Evolutionary conservation across 2,329 filamentous ascomycete genomes (phyloP), one percentile per base, ranked within the genome.

Genomic region (Myrmaecium sp.): DNA sequence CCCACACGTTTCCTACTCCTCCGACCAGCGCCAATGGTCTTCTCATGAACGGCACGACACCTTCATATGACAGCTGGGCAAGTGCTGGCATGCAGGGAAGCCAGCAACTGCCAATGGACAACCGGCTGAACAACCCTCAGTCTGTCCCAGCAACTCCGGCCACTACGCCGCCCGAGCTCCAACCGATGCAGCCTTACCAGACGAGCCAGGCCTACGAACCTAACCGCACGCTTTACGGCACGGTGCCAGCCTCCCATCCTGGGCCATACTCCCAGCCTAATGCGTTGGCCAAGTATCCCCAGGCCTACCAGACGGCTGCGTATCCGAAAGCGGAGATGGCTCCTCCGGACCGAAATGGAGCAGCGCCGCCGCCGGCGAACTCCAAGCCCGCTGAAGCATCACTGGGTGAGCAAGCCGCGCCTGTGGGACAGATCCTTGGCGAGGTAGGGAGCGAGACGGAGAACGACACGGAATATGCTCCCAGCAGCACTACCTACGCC

Each of bases 1-100:
- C 83, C 10, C 79, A 93, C 49, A 92, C 83, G 2, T 94, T 94
- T 53, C 84, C 86, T 3, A 94, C 86, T 3, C 86, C 86, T 18
- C 84, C 86, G 2, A 81, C 84, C 1, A 94, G 81, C 49, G 79
- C 83, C n/a, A 89, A 83, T 0, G 81, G 82, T 51, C 70, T 91
- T 23, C 82, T 73, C 57, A 58, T 67, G 33, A 81, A 92, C 64
- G 72, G 73, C 23, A 67, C 67, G 36, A 73, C 77, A 20, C 77
- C 81, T 17, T 65, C 55, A 38, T 76, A 67, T 21, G 92, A 86
- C 49, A 76, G 84, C 46, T 94, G 84, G 80, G 64, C 68, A 52
- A 54, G 57, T 31, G 38, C 42, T 33, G 49, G 48, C 19, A 42
- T 56, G 27, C 65, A 67, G 43, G 65, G 66, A 34, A 74, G 63